Evolutionary conservation across 2,329 filamentous ascomycete species (phyloP), one percentile per base, ranked within the genome.

Genomic region (Calycina marina): DNA sequence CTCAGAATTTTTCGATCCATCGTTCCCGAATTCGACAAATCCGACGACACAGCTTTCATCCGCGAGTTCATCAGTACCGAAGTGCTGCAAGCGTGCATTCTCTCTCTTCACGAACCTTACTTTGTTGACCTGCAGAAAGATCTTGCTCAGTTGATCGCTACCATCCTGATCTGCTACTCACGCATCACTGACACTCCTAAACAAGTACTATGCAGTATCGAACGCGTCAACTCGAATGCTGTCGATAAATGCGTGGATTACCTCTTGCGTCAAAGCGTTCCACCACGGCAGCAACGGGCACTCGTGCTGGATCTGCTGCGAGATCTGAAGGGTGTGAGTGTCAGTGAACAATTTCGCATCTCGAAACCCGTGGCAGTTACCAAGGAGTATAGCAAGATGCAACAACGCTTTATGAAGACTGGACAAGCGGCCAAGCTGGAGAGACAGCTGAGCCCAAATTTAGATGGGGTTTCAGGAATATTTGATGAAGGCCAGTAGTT

Each of bases 51-150:
- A 38, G 4, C 31, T 50, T 5, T 65, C 73, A 1, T 59, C 40
- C 76, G 86, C 32, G 84, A 93, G 49, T 98, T 86, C 55, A 86
- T 96, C 50, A 84, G 77, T 32, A 74, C 75, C 4, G 81, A 93
- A 43, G 83, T 96, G 2, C 69, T 98, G 30, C 83, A 86, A 59
- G 84, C 85, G 0, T 88, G 81, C 48, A 82, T 94, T 52, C 82
- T 77, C 2, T 92, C 82, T 2, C 72, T 98, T 31, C 82, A 96
- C 56, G 90, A 98, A 44, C 77, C 84, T 0, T 94, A 96, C 56
- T 98, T 96, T 56, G 86, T 94, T 18, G 90, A 98, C 45, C 72
- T 92, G 40, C 90, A 98, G 49, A 88, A 86, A 52, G 86, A 98
- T 31, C 67, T 98, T 14, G 88, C 85, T 1, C 71, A 76, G 14